Percentiles rank a stretch among this genome's conserved stretches.
Evolutionary conservation across 2,329 filamentous ascomycete genomes (phyloP).

Genomic region (Fusarium sp.): DNA sequence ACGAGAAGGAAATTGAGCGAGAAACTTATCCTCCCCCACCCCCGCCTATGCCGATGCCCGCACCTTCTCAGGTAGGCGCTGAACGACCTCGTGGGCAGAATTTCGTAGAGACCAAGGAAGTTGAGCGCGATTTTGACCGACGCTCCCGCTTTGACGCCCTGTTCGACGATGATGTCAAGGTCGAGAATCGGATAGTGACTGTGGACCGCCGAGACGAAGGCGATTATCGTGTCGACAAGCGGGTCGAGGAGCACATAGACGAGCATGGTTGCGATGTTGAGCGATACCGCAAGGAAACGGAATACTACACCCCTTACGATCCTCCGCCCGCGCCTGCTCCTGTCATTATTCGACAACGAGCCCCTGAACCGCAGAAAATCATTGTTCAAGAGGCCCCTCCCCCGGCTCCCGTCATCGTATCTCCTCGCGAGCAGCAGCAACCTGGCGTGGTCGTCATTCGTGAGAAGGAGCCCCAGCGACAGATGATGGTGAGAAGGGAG

Average conservation of each 20-base stretch:
- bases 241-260: conserved; percentile 65
- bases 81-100: conserved; percentile 53
- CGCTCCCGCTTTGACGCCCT: conserved; percentile 58
- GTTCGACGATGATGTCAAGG: conserved; percentile 65
- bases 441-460: conserved; percentile 62
- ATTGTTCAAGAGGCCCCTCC: conserved; percentile 71
- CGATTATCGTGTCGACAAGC: conserved; percentile 64
- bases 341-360: conserved; percentile 70
- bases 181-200: conserved; percentile 64
- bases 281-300: conserved; percentile 73
- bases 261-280: conserved; percentile 68
- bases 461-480: conserved; percentile 59
- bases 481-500: conserved; percentile 55
- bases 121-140: conserved; percentile 63
- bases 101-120: conserved; percentile 54
- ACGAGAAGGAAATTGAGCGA: conserved; percentile 45
- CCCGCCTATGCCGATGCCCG: conserved; percentile 45
- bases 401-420: conserved; percentile 66
- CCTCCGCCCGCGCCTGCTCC: conserved; percentile 62
- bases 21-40: conserved; percentile 45
- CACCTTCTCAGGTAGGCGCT: conserved; percentile 34
- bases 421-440: conserved; percentile 62
- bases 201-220: conserved; percentile 64
- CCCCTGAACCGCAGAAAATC: conserved; percentile 71
- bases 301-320: conserved; percentile 70